These are phyloP conservation scores for Candida xyloterini DNA, from an alignment of 805 yeast species.

Conservation along the genomic window DNA sequence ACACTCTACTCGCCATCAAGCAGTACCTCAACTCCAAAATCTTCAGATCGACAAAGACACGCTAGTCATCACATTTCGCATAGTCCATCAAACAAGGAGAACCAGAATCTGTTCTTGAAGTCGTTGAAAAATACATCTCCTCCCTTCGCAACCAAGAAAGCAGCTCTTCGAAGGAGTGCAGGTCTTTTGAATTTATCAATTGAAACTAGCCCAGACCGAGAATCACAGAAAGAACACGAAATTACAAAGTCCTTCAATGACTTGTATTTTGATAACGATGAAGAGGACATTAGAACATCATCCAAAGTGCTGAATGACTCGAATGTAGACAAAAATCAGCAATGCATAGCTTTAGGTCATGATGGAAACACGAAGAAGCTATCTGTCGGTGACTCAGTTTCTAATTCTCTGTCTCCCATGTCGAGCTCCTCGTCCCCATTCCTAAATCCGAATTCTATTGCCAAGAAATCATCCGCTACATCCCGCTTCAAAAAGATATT, in stretches of 20 bases:
- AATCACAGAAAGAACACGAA: conserved; percentile 19
- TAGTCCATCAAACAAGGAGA: conserved; percentile 14
- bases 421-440: conserved; percentile 26
- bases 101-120: conserved; percentile 3
- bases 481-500: conserved; percentile 25
- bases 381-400: neutral
- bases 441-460: conserved; percentile 20
- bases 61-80: neutral
- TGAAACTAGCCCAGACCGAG: conserved; percentile 33
- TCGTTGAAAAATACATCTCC: conserved; percentile 11
- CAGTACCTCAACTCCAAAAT: conserved; percentile 21
- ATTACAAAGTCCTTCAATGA: conserved; percentile 36
- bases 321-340: neutral
- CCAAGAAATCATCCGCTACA: conserved; percentile 21
- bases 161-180: conserved; percentile 47
- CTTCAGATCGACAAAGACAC: conserved; percentile 15
- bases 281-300: conserved; percentile 4
- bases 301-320: neutral
- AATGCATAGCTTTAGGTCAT: neutral
- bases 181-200: conserved; percentile 50
- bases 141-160: conserved; percentile 24
- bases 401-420: conserved; percentile 13
- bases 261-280: conserved; percentile 27
- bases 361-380: neutral
- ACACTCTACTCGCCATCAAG: conserved; percentile 28